phyloP scores from a whole-genome alignment of 2,329 filamentous ascomycete genomes.

The Beauveria caledonica region DNA sequence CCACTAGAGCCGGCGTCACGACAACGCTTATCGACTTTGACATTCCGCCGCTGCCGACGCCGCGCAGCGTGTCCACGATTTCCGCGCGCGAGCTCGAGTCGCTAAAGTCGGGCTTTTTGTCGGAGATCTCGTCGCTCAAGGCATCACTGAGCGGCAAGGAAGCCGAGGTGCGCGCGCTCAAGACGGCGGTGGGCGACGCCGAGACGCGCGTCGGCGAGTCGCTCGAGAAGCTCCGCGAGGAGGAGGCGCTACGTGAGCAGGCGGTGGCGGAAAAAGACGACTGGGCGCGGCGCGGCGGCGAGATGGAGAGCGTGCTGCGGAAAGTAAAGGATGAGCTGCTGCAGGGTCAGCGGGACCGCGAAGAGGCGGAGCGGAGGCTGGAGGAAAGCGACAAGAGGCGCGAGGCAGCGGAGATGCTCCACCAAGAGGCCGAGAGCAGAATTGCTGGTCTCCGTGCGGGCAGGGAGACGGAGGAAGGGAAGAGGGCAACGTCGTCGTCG shows the following conservation, averaged over 20 bases:
- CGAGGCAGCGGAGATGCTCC: slow-evolving; percentile 66
- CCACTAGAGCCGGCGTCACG: slow-evolving; percentile 39
- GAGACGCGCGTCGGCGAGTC: slow-evolving; percentile 86
- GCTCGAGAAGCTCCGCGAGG: slow-evolving; percentile 74
- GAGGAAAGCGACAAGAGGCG: slow-evolving; percentile 69
- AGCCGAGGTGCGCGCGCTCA: slow-evolving; percentile 80
- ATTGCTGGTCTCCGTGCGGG: slow-evolving; percentile 65
- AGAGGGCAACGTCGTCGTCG: background rate
- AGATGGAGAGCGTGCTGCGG: slow-evolving; percentile 75
- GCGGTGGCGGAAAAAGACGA: slow-evolving; percentile 66
- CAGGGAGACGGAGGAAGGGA: slow-evolving; percentile 32
- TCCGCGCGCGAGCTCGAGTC: slow-evolving; percentile 89
- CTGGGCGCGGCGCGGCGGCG: slow-evolving; percentile 77
- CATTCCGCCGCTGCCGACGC: slow-evolving; percentile 86
- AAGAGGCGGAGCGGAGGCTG: slow-evolving; percentile 66
- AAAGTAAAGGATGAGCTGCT: slow-evolving; percentile 77
- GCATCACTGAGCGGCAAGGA: slow-evolving; percentile 89
- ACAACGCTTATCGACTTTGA: slow-evolving; percentile 68
- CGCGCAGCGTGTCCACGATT: slow-evolving; percentile 81
- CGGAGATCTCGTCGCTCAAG: slow-evolving; percentile 89
- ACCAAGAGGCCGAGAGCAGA: slow-evolving; percentile 67
- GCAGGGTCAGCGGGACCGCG: slow-evolving; percentile 68
- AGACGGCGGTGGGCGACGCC: slow-evolving; percentile 79
- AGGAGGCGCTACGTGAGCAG: slow-evolving; percentile 60
- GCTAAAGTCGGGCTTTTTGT: slow-evolving; percentile 82